Percentiles rank a stretch among this genome's conserved stretches.
These are phyloP conservation scores for Stagonosporopsis cucurbitacearum DNA, from an alignment of 2,329 filamentous ascomycete genomes.

Conservation along the genomic window DNA sequence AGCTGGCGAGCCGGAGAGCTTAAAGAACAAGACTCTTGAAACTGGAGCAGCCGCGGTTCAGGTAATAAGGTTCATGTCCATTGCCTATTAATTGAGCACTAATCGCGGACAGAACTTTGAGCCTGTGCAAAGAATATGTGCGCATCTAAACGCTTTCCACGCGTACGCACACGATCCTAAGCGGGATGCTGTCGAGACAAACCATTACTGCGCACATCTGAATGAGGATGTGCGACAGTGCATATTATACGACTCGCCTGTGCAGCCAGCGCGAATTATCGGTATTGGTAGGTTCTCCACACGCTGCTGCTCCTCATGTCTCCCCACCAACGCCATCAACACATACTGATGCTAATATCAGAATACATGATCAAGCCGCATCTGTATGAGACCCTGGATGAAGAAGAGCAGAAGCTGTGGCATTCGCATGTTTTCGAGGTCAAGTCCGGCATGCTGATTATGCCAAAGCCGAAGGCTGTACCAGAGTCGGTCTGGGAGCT, in stretches of 20 bases:
- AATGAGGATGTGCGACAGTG: conserved; percentile 83
- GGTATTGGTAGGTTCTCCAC: conserved; percentile 60
- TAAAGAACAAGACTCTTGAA: conserved; percentile 65
- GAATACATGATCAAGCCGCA: conserved; percentile 84
- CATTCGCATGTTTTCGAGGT: conserved; percentile 79
- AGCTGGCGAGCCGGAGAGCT: conserved; percentile 59
- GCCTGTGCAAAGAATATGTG: conserved; percentile 77
- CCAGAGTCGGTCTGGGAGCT: conserved; percentile 72
- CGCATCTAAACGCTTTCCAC: conserved; percentile 87
- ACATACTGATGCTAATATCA: conserved; percentile 1
- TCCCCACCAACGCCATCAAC: neutral
- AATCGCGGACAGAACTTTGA: conserved; percentile 63
- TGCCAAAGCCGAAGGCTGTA: conserved; percentile 66
- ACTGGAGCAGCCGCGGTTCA: conserved; percentile 67
- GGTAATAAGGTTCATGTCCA: conserved; percentile 39
- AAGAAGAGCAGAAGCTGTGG: conserved; percentile 76
- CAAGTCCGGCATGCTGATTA: conserved; percentile 79
- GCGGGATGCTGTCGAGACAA: conserved; percentile 71
- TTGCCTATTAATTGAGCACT: neutral
- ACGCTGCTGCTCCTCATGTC: neutral
- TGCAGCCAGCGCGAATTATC: conserved; percentile 73
- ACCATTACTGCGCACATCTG: conserved; percentile 84
- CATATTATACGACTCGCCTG: conserved; percentile 78
- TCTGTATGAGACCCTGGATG: conserved; percentile 70
- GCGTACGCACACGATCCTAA: conserved; percentile 76